Conservation (phyloP, 2,329 filamentous ascomycete genomes). For the Beauveria pseudobassiana region DNA sequence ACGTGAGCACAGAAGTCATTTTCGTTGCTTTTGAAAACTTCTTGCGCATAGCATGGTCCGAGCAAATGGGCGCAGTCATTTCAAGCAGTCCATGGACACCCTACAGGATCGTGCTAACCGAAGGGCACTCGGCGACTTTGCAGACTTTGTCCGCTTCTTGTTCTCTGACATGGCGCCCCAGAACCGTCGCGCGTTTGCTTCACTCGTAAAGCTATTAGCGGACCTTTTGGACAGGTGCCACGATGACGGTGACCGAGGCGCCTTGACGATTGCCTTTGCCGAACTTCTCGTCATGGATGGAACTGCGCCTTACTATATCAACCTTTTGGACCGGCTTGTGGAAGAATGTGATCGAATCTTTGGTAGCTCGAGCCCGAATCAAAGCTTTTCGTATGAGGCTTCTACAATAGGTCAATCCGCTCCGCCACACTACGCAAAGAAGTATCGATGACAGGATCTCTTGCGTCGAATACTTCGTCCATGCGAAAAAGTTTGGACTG, state of each 20-base stretch:
- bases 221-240: constrained; percentile 83
- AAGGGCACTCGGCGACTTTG: constrained; percentile 64
- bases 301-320: constrained; percentile 75
- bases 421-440: constrained; percentile 42
- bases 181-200: constrained; percentile 69
- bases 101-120: constrained; percentile 64
- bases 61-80: constrained; percentile 81
- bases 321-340: constrained; percentile 78
- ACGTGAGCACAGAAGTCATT: constrained; percentile 73
- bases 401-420: constrained; percentile 48
- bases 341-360: constrained; percentile 89
- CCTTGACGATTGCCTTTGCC: constrained; percentile 80
- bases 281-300: constrained; percentile 76
- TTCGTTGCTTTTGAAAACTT: constrained; percentile 95
- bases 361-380: constrained; percentile 47
- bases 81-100: constrained; percentile 58
- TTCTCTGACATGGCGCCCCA: constrained; percentile 62
- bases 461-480: constrained; percentile 82
- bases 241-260: constrained; percentile 85
- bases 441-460: constrained; percentile 61
- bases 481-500: constrained; percentile 76
- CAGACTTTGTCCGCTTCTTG: constrained; percentile 57
- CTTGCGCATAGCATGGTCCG: constrained; percentile 76
- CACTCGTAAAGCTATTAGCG: constrained; percentile 76
- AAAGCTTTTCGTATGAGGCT: constrained; percentile 31